phyloP scores from a whole-genome alignment of 805 yeast species.

The Candida sphagnicola region DNA sequence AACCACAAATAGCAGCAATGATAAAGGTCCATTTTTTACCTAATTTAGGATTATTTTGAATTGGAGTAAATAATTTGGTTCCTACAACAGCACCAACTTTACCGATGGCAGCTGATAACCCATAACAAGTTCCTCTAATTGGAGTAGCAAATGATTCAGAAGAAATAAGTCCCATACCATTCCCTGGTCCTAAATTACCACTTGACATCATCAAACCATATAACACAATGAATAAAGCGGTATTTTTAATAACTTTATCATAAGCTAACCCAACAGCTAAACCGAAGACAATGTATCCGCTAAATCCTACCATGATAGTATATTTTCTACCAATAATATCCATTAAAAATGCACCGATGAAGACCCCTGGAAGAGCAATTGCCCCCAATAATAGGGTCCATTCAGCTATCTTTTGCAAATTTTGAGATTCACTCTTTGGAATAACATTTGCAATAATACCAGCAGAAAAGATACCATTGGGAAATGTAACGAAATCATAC shows the following conservation, averaged over 20 bases:
- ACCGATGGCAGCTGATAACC: conserved; percentile 74
- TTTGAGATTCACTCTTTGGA: conserved; percentile 20
- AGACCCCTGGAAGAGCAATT: conserved; percentile 70
- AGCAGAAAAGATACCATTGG: conserved; percentile 68
- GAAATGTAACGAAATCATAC: conserved; percentile 78
- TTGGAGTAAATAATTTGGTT: conserved; percentile 67
- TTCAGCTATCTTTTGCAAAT: conserved; percentile 59
- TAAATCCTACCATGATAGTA: conserved; percentile 67
- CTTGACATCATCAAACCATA: conserved; percentile 68
- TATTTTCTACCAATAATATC: conserved; percentile 69
- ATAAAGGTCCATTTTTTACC: conserved; percentile 77
- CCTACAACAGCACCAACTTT: conserved; percentile 86
- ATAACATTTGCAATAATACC: conserved; percentile 53
- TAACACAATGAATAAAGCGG: conserved; percentile 63
- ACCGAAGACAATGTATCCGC: conserved; percentile 69
- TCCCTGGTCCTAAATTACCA: conserved; percentile 80
- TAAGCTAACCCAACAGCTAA: conserved; percentile 66
- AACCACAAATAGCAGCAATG: conserved; percentile 71
- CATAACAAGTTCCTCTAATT: conserved; percentile 72
- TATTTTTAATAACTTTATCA: conserved; percentile 50
- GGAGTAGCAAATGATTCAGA: conserved; percentile 75
- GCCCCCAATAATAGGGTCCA: conserved; percentile 67
- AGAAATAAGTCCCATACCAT: conserved; percentile 61
- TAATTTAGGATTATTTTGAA: conserved; percentile 53
- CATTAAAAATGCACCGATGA: conserved; percentile 62